These are phyloP conservation scores for Sphaceloma murrayae DNA, from an alignment of 2,329 filamentous ascomycete species.

Conservation along the genomic window DNA sequence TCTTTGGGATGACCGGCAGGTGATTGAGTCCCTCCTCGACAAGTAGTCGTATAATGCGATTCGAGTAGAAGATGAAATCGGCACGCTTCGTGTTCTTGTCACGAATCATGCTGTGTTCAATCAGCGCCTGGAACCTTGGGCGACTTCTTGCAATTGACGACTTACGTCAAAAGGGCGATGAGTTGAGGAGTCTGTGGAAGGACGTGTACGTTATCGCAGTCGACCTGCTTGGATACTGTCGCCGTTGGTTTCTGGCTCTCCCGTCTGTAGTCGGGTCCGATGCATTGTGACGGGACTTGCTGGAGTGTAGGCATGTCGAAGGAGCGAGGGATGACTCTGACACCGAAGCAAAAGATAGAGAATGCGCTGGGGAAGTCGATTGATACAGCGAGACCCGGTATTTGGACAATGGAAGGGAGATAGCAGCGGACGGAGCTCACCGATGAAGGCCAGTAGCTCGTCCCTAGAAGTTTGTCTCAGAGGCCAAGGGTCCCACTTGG, in stretches of 20 bases:
- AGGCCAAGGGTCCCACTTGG: conserved; percentile 9
- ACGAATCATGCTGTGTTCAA: conserved; percentile 69
- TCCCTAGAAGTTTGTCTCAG: conserved; percentile 11
- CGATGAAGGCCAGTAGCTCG: conserved; percentile 4
- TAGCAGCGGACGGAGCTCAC: conserved; percentile 5
- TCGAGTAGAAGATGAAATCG: conserved; percentile 99
- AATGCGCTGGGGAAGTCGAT: not conserved
- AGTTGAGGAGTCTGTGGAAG: conserved; percentile 90
- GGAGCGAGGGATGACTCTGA: not conserved
- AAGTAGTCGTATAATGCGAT: conserved; percentile 89
- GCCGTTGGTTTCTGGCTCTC: conserved; percentile 68
- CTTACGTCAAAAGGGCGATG: conserved; percentile 94
- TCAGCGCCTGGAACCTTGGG: conserved; percentile 6
- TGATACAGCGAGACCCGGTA: conserved; percentile 7
- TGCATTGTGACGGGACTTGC: conserved; percentile 44
- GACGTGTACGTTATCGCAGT: conserved; percentile 79
- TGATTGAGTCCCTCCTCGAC: conserved; percentile 98
- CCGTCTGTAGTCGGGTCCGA: conserved; percentile 71
- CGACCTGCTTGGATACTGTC: conserved; percentile 75
- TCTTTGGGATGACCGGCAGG: conserved; percentile 79
- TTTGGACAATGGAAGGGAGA: not conserved
- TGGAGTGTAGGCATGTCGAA: conserved; percentile 8
- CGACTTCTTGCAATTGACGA: conserved; percentile 24
- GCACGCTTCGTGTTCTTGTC: conserved; percentile 81
- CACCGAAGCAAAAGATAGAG: not conserved